Evolutionary conservation across 768 basidiomycete species (phyloP).

Genomic region (Tricholoma matsutake): DNA sequence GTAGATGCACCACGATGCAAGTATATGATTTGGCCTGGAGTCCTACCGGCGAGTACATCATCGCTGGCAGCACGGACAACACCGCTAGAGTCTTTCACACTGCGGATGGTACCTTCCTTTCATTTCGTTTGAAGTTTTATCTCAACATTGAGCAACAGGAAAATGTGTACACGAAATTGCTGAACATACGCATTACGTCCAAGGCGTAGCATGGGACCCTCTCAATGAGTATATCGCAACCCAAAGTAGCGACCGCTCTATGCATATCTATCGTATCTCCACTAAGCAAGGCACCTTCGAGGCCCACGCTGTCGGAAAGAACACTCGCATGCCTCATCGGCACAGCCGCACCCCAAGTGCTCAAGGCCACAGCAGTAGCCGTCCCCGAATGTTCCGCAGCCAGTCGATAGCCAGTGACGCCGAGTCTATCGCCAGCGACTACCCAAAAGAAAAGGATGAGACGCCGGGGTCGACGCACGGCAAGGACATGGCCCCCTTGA

Average conservation of each 20-base stretch:
- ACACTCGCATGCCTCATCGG: conserved; percentile 69
- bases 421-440: conserved; percentile 55
- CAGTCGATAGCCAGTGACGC: conserved; percentile 76
- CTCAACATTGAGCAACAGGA: conserved; percentile 39
- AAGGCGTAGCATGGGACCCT: conserved; percentile 99
- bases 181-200: conserved; percentile 95
- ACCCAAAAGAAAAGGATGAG: conserved; percentile 26
- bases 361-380: conserved; percentile 38
- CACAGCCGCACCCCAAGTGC: conserved; percentile 71
- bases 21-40: conserved; percentile 99
- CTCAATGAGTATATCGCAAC: conserved; percentile 97
- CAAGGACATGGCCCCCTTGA: conserved; percentile 43
- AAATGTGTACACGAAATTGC: conserved; percentile 87
- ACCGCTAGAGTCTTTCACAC: conserved; percentile 81
- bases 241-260: conserved; percentile 92
- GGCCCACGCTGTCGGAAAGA: conserved; percentile 88
- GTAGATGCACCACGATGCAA: conserved; percentile 91
- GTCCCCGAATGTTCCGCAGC: conserved; percentile 60
- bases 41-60: conserved; percentile 88
- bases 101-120: conserved; percentile 52
- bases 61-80: conserved; percentile 98
- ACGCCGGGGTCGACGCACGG: conserved; percentile 21
- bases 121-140: background rate
- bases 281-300: conserved; percentile 81
- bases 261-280: conserved; percentile 89